Percentiles rank a stretch among this genome's conserved stretches.
Evolutionary conservation across 495 filamentous ascomycete species (phyloP).

Genomic region (Rhypophila decipiens): DNA sequence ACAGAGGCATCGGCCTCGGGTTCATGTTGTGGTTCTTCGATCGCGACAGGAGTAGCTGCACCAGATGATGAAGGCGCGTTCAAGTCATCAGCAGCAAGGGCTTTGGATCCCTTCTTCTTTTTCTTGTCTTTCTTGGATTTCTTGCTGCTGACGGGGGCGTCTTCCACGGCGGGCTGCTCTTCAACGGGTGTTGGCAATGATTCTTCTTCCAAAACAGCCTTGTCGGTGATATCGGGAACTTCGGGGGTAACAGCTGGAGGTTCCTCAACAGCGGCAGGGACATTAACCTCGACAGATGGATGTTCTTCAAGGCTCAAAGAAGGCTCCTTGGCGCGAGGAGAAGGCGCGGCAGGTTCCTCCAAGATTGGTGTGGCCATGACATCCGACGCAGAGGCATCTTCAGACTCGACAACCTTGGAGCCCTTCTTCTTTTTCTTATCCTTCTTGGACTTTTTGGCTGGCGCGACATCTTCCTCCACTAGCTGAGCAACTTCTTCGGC

Average conservation of each 20-base stretch:
- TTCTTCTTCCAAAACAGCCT: too few relatives aligned
- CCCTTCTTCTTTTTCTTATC: slow-evolving; percentile 24
- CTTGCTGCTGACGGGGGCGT: slow-evolving; percentile 17
- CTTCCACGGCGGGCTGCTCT: slow-evolving; percentile 2
- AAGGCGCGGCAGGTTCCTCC: background rate
- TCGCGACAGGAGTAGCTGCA: too few relatives aligned
- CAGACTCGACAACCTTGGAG: slow-evolving; percentile 6
- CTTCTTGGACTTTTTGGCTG: slow-evolving; percentile 19
- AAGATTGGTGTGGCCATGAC: background rate
- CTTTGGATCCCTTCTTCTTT: slow-evolving; percentile 2
- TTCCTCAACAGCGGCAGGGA: too few relatives aligned
- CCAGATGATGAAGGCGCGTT: too few relatives aligned
- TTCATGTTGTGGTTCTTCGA: too few relatives aligned
- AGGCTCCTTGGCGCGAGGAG: background rate
- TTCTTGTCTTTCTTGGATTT: slow-evolving; percentile 21
- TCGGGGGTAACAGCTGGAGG: too few relatives aligned
- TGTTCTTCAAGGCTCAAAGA: background rate
- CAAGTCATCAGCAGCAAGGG: background rate
- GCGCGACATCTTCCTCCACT: background rate
- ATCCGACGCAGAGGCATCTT: slow-evolving; percentile 1
- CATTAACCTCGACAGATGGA: slow-evolving; percentile 7
- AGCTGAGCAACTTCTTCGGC: background rate
- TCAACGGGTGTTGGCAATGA: slow-evolving; percentile 1
- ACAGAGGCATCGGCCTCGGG: too few relatives aligned
- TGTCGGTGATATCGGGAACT: too few relatives aligned